Base-by-base conservation (phyloP, 1,139 yeast species). In the Yamadazyma jaroonii region DNA sequence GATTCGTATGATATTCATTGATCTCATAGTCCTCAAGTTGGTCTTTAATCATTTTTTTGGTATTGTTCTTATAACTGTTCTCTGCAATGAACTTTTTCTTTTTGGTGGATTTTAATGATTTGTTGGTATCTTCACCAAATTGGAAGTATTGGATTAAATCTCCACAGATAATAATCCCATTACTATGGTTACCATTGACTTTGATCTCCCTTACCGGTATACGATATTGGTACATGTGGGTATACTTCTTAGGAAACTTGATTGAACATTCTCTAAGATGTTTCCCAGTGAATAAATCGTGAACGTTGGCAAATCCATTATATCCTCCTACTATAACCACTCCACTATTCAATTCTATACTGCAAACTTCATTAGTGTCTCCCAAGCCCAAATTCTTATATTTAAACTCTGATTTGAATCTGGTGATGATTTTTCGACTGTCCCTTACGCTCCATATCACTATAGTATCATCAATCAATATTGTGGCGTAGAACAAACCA, bases 241-340 rank as follows among this genome's bases (percentile, higher is more conserved):
- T 42, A 34, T 67, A 64, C 37, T 67, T 62, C 40, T 66, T 67
- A 3, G 81, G 75, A 25, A 71, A 65, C 38, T 74, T 65, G 3
- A 67, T 55, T 7, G 76, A 67, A 6, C 74, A 73, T 21, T 72
- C 72, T 38, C 80, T 61, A 11, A 80, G 52, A 32, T 64, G 67
- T 31, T 67, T 71, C 2, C 92, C 92, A 0, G 79, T 79, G 37
- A 79, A 65, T 0, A 78, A 68, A 52, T 87, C 86, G 55, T 78
- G 78, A 17, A 84, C 61, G 35, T 80, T 76, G 4, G 81, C 72
- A 43, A 67, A 69, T 13, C 92, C 92, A 46, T 80, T 74, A 47
- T 72, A 74, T 2, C 86, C 84, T 0, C 85, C 84, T 2, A 81
- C 64, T 1, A 80, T 66, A 6, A 83, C 60, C 3, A 83, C 72